Evolutionary conservation across 495 filamentous ascomycete genomes (phyloP).

Genomic region (Aspergillus affinis): DNA sequence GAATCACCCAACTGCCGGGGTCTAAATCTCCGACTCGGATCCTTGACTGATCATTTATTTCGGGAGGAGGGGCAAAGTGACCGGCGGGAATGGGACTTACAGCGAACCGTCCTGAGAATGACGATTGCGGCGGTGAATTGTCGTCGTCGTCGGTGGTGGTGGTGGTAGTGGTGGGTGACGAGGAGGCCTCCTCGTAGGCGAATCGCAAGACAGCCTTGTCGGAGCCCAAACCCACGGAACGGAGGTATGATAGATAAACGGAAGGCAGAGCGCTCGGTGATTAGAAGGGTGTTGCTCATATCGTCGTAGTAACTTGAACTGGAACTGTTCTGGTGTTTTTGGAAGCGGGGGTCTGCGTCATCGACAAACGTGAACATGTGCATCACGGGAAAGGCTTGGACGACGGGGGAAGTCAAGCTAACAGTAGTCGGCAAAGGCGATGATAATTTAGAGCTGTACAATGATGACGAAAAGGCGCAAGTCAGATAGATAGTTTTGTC

Average conservation of each 20-base stretch:
- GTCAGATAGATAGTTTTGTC: constrained; percentile 17
- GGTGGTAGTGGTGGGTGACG: constrained; percentile 11
- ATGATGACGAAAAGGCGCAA: constrained; percentile 12
- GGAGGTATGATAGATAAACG: constrained; percentile 22
- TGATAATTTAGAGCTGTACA: constrained; percentile 8
- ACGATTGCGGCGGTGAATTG: constrained; percentile 2
- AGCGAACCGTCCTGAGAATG: constrained; percentile 1
- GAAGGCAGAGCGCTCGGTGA: constrained; percentile 16
- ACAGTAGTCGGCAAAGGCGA: neutral
- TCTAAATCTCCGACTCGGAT: no score
- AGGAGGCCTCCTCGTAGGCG: constrained; percentile 13
- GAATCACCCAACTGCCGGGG: no score
- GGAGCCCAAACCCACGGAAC: constrained; percentile 12
- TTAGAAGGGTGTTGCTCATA: constrained; percentile 14
- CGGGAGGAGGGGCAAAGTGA: constrained; percentile 2
- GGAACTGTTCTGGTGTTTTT: constrained; percentile 3
- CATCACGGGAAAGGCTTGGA: constrained; percentile 7
- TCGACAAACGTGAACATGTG: constrained; percentile 15
- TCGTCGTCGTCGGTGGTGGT: neutral
- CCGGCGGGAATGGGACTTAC: constrained; percentile 13
- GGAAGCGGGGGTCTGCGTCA: constrained; percentile 2
- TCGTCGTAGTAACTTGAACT: constrained; percentile 14
- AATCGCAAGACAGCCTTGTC: constrained; percentile 23
- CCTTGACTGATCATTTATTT: no score
- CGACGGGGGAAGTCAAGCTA: neutral